phyloP scores from a whole-genome alignment of 495 filamentous ascomycete genomes.

The Cercophora sp. region DNA sequence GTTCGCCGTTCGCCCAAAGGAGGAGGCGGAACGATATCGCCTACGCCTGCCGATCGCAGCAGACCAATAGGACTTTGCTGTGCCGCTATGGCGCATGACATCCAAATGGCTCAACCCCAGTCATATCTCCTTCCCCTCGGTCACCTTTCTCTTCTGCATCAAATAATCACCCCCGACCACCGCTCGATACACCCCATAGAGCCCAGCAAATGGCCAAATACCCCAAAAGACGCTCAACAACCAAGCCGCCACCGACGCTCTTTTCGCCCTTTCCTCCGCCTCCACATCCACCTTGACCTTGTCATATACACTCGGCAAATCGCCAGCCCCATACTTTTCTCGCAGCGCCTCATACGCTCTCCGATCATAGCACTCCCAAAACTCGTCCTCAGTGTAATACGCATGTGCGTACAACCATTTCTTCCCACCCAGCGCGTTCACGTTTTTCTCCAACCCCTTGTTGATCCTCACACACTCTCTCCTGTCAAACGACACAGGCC shows the following conservation, averaged over 20 bases:
- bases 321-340: conserved; percentile 39
- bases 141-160: conserved; percentile 9
- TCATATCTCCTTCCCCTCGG: neutral
- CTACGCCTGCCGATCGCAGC: too few species aligned
- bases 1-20: too few species aligned
- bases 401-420: conserved; percentile 53
- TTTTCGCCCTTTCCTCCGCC: conserved; percentile 1
- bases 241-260: conserved; percentile 13
- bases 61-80: too few species aligned
- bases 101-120: neutral
- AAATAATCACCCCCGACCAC: conserved; percentile 29
- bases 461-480: conserved; percentile 46
- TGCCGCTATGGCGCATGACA: too few species aligned
- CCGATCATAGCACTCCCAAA: conserved; percentile 48
- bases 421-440: conserved; percentile 55
- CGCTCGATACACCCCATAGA: conserved; percentile 30
- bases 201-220: conserved; percentile 31
- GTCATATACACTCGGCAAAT: conserved; percentile 49
- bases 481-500: conserved; percentile 27
- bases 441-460: conserved; percentile 54
- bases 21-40: too few species aligned
- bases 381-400: conserved; percentile 53
- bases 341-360: conserved; percentile 46
- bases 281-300: conserved; percentile 38
- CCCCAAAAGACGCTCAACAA: conserved; percentile 16